phyloP scores from a whole-genome alignment of 306 rosid genomes.

The Alnus rubra region DNA sequence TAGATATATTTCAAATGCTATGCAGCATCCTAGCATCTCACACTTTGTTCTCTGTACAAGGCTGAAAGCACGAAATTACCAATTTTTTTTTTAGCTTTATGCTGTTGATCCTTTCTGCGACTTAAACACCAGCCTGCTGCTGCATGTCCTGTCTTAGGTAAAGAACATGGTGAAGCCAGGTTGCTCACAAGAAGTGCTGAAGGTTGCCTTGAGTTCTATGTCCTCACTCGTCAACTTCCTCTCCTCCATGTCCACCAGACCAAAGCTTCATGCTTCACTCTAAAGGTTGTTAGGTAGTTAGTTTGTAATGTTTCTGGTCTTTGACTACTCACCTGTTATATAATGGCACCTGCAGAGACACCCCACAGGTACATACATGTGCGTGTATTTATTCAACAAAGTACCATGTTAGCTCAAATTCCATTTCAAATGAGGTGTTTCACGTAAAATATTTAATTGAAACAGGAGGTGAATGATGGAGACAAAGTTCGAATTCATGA shows the following conservation, averaged over 20 bases:
- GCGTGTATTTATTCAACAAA: background rate
- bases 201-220: constrained; percentile 11
- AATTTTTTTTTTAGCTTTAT: background rate
- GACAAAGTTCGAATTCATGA: too few relatives aligned
- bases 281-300: background rate
- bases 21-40: background rate
- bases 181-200: constrained; percentile 23
- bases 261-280: constrained; percentile 14
- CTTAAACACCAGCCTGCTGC: background rate
- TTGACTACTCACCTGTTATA: background rate
- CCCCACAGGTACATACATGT: background rate
- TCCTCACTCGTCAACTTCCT: constrained; percentile 12
- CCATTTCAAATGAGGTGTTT: too few relatives aligned
- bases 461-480: too few relatives aligned
- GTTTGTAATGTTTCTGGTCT: background rate
- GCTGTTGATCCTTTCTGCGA: background rate
- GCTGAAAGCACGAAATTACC: background rate
- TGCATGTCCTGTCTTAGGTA: constrained; percentile 15
- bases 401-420: background rate
- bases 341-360: background rate
- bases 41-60: background rate
- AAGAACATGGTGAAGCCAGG: constrained; percentile 19
- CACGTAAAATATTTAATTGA: too few relatives aligned
- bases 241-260: background rate
- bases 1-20: background rate